Conservation (phyloP, 176 grass and related monocot species). For the Echinochloa phyllopogon region DNA sequence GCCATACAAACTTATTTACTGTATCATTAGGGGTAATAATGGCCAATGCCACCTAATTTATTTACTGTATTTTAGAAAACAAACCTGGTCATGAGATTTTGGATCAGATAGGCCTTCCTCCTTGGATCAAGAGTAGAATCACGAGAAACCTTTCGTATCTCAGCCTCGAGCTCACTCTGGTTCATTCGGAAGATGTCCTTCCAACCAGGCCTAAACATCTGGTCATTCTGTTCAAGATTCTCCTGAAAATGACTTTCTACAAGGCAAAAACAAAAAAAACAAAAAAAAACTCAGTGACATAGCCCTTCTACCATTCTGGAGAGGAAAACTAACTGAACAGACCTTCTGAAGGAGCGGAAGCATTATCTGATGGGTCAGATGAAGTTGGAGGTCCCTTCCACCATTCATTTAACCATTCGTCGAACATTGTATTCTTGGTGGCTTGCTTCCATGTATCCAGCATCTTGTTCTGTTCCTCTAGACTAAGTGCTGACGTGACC, state of each 20-base stretch:
- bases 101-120: constrained; percentile 91
- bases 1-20: constrained; percentile 2
- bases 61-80: constrained; percentile 9
- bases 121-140: constrained; percentile 88
- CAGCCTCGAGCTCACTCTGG: constrained; percentile 82
- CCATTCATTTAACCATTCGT: constrained; percentile 94
- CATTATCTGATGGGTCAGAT: constrained; percentile 31
- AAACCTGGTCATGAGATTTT: constrained; percentile 98
- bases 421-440: constrained; percentile 90
- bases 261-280: constrained; percentile 22
- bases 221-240: constrained; percentile 57
- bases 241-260: constrained; percentile 63
- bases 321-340: constrained; percentile 24
- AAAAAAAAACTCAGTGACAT: constrained; percentile 3
- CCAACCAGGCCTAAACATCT: constrained; percentile 94
- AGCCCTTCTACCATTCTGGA: not conserved
- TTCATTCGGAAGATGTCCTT: constrained; percentile 98
- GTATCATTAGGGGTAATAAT: not conserved
- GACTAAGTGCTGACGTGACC: constrained; percentile 83
- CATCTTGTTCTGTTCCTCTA: constrained; percentile 81
- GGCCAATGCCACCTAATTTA: not conserved
- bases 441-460: constrained; percentile 85
- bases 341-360: constrained; percentile 53
- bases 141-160: constrained; percentile 85
- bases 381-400: constrained; percentile 58